phyloP scores from a whole-genome alignment of 2,329 filamentous ascomycete species.

The Beauveria asiatica region DNA sequence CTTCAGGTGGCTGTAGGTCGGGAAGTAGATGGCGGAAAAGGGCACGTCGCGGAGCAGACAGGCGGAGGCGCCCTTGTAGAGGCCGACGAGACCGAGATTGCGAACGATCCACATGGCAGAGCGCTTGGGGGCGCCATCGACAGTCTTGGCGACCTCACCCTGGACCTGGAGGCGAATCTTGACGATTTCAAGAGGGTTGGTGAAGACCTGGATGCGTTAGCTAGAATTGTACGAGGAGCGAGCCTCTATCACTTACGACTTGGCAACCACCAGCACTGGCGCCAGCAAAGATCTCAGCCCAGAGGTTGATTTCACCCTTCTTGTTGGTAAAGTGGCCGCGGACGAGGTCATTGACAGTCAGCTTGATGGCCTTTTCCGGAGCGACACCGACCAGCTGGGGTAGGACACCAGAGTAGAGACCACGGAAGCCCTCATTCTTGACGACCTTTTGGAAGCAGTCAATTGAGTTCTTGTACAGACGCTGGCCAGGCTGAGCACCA shows the following conservation, averaged over 20 bases:
- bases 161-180: constrained; percentile 98
- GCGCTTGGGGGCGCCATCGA: constrained; percentile 73
- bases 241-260: constrained; percentile 60
- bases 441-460: constrained; percentile 93
- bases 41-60: constrained; percentile 94
- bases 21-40: constrained; percentile 99
- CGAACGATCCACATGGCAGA: constrained; percentile 97
- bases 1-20: constrained; percentile 91
- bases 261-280: constrained; percentile 86
- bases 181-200: constrained; percentile 96
- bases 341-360: constrained; percentile 94
- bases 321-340: constrained; percentile 68
- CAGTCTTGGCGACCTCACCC: constrained; percentile 84
- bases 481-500: constrained; percentile 69
- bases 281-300: constrained; percentile 76
- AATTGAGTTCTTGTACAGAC: constrained; percentile 92
- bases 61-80: constrained; percentile 94
- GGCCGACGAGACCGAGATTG: constrained; percentile 84
- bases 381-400: constrained; percentile 95
- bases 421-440: constrained; percentile 80
- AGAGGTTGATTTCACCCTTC: constrained; percentile 62
- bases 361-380: constrained; percentile 98
- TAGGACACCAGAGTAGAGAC: constrained; percentile 88
- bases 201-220: constrained; percentile 61
- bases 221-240: not conserved